phyloP scores from a whole-genome alignment of 164 flowering plant genomes.

The Taxillus chinensis region DNA sequence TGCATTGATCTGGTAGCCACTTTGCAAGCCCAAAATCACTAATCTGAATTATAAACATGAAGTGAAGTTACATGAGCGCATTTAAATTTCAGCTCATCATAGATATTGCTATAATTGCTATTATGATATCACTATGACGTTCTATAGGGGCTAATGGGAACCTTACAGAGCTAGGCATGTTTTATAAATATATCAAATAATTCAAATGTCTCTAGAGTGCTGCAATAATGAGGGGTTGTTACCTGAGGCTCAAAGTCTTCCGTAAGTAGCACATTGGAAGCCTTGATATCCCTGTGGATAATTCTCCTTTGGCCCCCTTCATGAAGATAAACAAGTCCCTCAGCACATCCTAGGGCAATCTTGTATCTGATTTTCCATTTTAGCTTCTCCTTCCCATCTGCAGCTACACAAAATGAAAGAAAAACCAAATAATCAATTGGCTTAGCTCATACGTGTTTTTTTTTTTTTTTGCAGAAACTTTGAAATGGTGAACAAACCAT shows the following conservation, averaged over 20 bases:
- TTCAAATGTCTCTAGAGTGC: too few relatives aligned
- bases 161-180: too few relatives aligned
- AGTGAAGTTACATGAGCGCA: neutral
- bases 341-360: conserved; percentile 72
- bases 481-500: conserved; percentile 33
- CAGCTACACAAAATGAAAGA: neutral
- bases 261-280: conserved; percentile 78
- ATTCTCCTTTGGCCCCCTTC: conserved; percentile 80
- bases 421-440: neutral
- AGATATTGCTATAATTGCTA: neutral
- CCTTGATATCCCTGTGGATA: conserved; percentile 87
- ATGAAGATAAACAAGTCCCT: conserved; percentile 82
- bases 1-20: conserved; percentile 78
- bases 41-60: conserved; percentile 26
- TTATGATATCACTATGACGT: neutral
- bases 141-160: too few relatives aligned
- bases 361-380: conserved; percentile 61
- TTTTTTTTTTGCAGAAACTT: neutral
- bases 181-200: too few relatives aligned
- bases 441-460: neutral
- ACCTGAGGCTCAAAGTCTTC: conserved; percentile 91
- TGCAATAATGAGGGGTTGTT: neutral
- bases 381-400: conserved; percentile 51
- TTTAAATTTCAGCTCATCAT: neutral
- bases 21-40: conserved; percentile 80